Evolutionary conservation across 2,329 filamentous ascomycete genomes (phyloP).

Genomic region (Lizonia empirigonia): DNA sequence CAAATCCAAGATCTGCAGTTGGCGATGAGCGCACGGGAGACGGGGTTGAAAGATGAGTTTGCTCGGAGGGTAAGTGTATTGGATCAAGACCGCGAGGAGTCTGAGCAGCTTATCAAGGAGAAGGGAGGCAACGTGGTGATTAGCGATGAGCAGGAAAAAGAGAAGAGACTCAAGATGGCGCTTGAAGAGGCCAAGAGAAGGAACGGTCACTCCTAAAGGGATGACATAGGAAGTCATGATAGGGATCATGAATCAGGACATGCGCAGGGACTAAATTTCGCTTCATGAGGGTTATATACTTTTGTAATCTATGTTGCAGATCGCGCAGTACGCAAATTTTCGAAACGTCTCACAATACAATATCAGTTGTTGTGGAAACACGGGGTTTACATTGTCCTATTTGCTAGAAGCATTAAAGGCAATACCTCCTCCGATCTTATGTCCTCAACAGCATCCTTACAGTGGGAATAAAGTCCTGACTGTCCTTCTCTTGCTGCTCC

Average conservation of each 20-base stretch:
- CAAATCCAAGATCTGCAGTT: constrained; percentile 47
- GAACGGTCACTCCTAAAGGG: constrained; percentile 48
- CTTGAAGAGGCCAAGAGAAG: constrained; percentile 61
- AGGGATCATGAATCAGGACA: too few species aligned
- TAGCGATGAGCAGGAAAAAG: constrained; percentile 49
- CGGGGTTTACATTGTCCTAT: too few species aligned
- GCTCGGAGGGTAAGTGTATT: constrained; percentile 49
- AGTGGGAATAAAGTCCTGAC: constrained; percentile 67
- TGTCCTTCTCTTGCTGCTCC: constrained; percentile 70
- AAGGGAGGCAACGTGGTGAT: constrained; percentile 19
- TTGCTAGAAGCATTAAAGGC: too few species aligned
- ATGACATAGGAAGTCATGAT: not conserved
- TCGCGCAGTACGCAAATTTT: too few species aligned
- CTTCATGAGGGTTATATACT: not conserved
- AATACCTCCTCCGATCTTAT: not conserved
- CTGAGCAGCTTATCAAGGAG: constrained; percentile 33
- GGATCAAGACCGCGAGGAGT: constrained; percentile 42
- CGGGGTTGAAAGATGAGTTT: constrained; percentile 42
- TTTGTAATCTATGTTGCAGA: not conserved
- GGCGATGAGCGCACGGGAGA: constrained; percentile 42
- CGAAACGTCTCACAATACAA: too few species aligned
- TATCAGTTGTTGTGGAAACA: too few species aligned
- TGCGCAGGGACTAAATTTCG: not conserved
- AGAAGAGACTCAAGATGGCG: constrained; percentile 56
- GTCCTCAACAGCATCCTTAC: constrained; percentile 1